Conservation (phyloP, 352 stramenopile species). For the Globisporangium nagaii region DNA sequence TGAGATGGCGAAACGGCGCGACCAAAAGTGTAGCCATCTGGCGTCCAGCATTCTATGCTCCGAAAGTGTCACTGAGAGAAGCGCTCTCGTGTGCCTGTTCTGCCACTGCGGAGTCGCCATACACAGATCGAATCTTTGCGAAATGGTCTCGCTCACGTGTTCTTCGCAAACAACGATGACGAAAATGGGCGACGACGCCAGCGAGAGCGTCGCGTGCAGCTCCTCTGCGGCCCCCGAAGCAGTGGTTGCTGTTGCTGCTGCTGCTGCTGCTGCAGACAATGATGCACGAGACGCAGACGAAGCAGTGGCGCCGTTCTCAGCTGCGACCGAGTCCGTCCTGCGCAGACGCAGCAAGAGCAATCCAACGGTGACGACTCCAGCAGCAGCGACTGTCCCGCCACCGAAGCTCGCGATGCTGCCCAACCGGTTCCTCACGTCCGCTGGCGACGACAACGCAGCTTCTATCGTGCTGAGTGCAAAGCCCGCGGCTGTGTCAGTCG, state of each 20-base stretch:
- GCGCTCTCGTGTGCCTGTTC: no score
- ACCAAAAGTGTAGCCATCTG: no score
- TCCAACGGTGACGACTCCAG: background rate
- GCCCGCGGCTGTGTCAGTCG: background rate
- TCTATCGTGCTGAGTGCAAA: background rate
- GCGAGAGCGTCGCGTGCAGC: background rate
- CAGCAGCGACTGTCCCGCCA: background rate
- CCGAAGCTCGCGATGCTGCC: conserved; percentile 4
- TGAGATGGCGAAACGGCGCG: no score
- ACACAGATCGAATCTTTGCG: background rate
- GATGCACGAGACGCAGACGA: background rate
- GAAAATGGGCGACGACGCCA: background rate
- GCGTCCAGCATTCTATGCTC: no score
- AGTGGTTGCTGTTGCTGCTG: background rate
- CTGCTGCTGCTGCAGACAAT: background rate
- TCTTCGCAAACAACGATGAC: background rate
- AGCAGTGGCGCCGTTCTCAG: background rate
- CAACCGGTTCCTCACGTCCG: background rate
- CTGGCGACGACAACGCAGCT: background rate
- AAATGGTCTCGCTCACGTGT: background rate
- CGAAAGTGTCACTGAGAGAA: no score
- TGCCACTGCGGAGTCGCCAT: no score
- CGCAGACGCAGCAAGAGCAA: conserved; percentile 7
- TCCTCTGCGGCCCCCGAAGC: background rate
- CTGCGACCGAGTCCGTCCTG: background rate